A percentile compares a stretch with the other conserved stretches of the same genome.
Evolutionary conservation across 1,139 yeast species (phyloP).

Genomic region (Hansenula sp.): DNA sequence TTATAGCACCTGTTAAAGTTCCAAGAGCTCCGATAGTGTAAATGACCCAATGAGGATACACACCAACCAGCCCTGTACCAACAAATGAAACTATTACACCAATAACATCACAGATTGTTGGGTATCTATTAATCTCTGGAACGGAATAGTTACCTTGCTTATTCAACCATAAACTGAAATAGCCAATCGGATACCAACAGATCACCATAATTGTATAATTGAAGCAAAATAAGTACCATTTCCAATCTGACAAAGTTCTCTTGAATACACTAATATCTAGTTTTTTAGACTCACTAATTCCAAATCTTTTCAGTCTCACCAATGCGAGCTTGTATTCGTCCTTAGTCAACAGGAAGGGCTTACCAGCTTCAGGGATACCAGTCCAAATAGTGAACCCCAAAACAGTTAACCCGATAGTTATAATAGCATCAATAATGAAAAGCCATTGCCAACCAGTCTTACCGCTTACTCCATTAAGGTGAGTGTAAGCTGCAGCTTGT

Average conservation of each 20-base stretch:
- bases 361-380: conserved; percentile 32
- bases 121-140: conserved; percentile 15
- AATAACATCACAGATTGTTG: conserved; percentile 15
- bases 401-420: conserved; percentile 50
- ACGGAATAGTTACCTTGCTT: conserved; percentile 9
- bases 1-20: conserved; percentile 20
- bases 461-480: conserved; percentile 50
- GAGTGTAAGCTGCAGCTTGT: conserved; percentile 49
- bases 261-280: conserved; percentile 20
- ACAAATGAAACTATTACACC: conserved; percentile 8
- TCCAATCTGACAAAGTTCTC: conserved; percentile 11
- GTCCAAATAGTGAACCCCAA: conserved; percentile 60
- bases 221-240: conserved; percentile 38
- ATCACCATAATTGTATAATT: conserved; percentile 44
- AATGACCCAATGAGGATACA: conserved; percentile 28
- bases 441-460: conserved; percentile 77
- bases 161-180: conserved; percentile 16
- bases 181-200: conserved; percentile 14
- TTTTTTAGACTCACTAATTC: conserved; percentile 13
- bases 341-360: conserved; percentile 9
- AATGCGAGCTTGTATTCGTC: conserved; percentile 46
- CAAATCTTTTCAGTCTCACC: conserved; percentile 33
- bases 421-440: conserved; percentile 66
- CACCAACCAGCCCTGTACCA: conserved; percentile 11
- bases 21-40: conserved; percentile 13